Evolutionary conservation across 1,139 yeast species (phyloP).

Genomic region (Kodamaea plutei): DNA sequence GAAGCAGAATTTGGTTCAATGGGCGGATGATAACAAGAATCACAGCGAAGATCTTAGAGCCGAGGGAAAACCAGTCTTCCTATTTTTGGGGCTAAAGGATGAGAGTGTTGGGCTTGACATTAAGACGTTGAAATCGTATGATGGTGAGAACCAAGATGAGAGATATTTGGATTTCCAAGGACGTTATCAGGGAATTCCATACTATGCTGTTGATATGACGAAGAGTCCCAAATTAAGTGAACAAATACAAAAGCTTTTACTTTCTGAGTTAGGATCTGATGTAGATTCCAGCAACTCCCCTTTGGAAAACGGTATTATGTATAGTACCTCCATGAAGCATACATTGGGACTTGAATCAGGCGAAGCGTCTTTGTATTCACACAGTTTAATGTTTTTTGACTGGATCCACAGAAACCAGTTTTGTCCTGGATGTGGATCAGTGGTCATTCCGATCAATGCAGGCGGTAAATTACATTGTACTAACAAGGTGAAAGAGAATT

Average conservation of each 20-base stretch:
- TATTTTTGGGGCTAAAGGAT: conserved; percentile 70
- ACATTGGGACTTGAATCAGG: conserved; percentile 32
- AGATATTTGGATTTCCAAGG: conserved; percentile 41
- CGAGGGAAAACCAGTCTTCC: conserved; percentile 38
- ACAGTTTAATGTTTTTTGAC: conserved; percentile 80
- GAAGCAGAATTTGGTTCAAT: conserved; percentile 20
- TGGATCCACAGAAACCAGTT: conserved; percentile 74
- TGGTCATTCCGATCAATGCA: conserved; percentile 67
- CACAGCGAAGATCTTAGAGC: conserved; percentile 28
- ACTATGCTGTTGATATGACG: conserved; percentile 71
- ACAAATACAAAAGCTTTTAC: conserved; percentile 17
- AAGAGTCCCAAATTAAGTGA: conserved; percentile 22
- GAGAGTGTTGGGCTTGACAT: conserved; percentile 39
- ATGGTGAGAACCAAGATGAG: conserved; percentile 26
- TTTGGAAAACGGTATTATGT: conserved; percentile 22
- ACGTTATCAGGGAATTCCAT: conserved; percentile 66
- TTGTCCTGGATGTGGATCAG: conserved; percentile 87
- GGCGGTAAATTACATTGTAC: conserved; percentile 77
- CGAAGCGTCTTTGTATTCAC: conserved; percentile 69
- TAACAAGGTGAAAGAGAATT: conserved; percentile 21
- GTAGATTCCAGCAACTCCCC: conserved; percentile 7
- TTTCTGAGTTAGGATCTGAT: conserved; percentile 4
- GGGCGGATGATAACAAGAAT: conserved; percentile 33
- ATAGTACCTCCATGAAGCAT: conserved; percentile 34
- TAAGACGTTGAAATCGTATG: conserved; percentile 25